Evolutionary conservation across 2,329 filamentous ascomycete species (phyloP), one percentile per base, ranked within the genome.

Genomic region (Colletotrichum tropicale): DNA sequence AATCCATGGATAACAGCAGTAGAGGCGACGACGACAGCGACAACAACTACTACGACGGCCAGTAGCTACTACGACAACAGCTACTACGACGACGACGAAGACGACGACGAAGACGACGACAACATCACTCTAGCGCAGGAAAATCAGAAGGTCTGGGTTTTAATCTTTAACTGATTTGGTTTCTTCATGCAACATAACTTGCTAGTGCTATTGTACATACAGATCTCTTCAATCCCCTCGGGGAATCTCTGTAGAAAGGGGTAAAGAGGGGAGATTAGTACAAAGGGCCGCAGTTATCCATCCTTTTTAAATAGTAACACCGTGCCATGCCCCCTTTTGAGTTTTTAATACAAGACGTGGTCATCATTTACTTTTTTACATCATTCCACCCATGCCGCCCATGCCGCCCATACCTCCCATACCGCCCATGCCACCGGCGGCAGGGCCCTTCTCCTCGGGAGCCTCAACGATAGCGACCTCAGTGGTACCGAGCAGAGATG

Each of bases 391-490:
- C 90, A 92, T 90, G 28, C 90, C 89, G 12, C 87, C 89, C 93
- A 95, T 95, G 79, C 91, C 92, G 56, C 91, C 92, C 90, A 92
- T 93, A 77, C 91, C 92, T 64, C 92, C 92, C 89, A 93, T 94
- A 52, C 43, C 43, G 43, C 43, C 43, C 43, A 52, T 52, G 2
- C 43, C 43, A 52, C 43, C 43, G 78, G 84, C 81, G 79, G 84
- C 80, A 18, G 71, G 34, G 81, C 92, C 91, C 94, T 98, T 98
- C 86, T 98, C 96, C 86, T 98, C 96, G 70, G 95, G 91, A 70
- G 96, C 97, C 85, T 99, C 97, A 67, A 98, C 96, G 78, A 99
- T 98, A 80, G 97, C 96, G 74, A 98, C 97, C 89, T 99, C 97
- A 76, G 97, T 99, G 79, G 97, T 99, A 84, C 97, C 97, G 77